Evolutionary conservation across 2,329 filamentous ascomycete genomes (phyloP).

Genomic region (Capronia epimyces): DNA sequence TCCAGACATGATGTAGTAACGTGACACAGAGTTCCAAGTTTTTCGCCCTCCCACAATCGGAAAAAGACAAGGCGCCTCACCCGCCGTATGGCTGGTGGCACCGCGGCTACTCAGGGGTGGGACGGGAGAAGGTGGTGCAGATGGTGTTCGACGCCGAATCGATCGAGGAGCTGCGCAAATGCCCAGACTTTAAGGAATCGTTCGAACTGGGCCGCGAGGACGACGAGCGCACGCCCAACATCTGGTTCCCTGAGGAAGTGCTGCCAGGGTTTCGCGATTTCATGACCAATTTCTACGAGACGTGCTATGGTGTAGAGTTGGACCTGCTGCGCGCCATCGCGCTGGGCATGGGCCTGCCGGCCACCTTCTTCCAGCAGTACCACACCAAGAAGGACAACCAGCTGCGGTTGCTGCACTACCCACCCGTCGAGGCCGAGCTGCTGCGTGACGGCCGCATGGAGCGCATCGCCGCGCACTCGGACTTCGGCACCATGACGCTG

Average conservation of each 20-base stretch:
- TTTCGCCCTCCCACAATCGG: conserved; percentile 42
- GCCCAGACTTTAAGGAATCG: conserved; percentile 33
- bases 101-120: conserved; percentile 22
- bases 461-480: conserved; percentile 34
- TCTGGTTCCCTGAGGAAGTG: conserved; percentile 45
- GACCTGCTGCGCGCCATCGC: conserved; percentile 43
- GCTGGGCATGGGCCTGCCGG: conserved; percentile 37
- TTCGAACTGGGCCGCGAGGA: conserved; percentile 45
- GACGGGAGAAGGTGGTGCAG: conserved; percentile 22
- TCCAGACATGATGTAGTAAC: background rate
- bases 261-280: conserved; percentile 43
- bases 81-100: conserved; percentile 31
- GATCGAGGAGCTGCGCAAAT: conserved; percentile 18
- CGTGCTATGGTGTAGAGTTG: conserved; percentile 39
- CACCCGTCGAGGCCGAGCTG: conserved; percentile 35
- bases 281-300: conserved; percentile 38
- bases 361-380: conserved; percentile 44
- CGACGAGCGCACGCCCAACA: conserved; percentile 43
- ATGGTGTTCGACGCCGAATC: conserved; percentile 16
- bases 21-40: conserved; percentile 33
- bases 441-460: conserved; percentile 31
- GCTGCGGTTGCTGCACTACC: conserved; percentile 50
- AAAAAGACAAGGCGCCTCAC: conserved; percentile 48
- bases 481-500: conserved; percentile 46
- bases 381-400: conserved; percentile 55